Evolutionary conservation across 2,329 filamentous ascomycete genomes (phyloP).

Genomic region (Curvularia lunata): DNA sequence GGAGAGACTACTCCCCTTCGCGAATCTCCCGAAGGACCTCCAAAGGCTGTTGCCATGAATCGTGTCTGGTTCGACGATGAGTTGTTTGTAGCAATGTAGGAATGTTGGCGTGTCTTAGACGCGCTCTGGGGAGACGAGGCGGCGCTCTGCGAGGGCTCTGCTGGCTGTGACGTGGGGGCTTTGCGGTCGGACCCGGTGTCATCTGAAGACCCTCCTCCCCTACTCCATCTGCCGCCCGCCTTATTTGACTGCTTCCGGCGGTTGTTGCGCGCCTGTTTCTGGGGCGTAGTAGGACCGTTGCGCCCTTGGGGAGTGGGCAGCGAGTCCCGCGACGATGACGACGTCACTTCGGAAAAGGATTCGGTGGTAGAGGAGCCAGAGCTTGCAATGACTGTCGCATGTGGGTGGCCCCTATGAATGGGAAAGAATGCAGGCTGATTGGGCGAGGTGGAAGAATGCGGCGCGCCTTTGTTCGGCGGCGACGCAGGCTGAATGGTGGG

Average conservation of each 20-base stretch:
- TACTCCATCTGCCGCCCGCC: constrained; percentile 41
- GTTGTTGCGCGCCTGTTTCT: constrained; percentile 36
- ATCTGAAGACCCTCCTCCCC: constrained; percentile 34
- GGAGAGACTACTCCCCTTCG: constrained; percentile 52
- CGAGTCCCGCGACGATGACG: constrained; percentile 40
- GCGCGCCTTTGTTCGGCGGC: constrained; percentile 39
- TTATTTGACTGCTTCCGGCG: constrained; percentile 38
- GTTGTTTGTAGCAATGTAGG: constrained; percentile 25
- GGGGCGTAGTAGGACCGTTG: constrained; percentile 32
- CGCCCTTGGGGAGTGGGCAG: constrained; percentile 33
- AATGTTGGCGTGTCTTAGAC: constrained; percentile 25
- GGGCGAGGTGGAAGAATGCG: constrained; percentile 24
- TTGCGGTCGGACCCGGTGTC: constrained; percentile 37
- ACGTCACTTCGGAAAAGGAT: constrained; percentile 39
- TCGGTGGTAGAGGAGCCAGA: constrained; percentile 36
- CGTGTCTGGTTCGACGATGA: constrained; percentile 27
- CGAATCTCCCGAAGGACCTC: constrained; percentile 48
- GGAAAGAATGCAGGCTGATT: constrained; percentile 20
- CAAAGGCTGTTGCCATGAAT: constrained; percentile 49
- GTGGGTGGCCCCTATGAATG: constrained; percentile 25
- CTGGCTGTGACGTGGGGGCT: constrained; percentile 28
- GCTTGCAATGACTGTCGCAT: constrained; percentile 37
- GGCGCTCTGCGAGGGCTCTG: constrained; percentile 23
- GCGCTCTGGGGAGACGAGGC: constrained; percentile 28
- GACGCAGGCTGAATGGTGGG: constrained; percentile 38